Evolutionary conservation across 148 eudicot species (phyloP).

Genomic region (Cornus kousa): DNA sequence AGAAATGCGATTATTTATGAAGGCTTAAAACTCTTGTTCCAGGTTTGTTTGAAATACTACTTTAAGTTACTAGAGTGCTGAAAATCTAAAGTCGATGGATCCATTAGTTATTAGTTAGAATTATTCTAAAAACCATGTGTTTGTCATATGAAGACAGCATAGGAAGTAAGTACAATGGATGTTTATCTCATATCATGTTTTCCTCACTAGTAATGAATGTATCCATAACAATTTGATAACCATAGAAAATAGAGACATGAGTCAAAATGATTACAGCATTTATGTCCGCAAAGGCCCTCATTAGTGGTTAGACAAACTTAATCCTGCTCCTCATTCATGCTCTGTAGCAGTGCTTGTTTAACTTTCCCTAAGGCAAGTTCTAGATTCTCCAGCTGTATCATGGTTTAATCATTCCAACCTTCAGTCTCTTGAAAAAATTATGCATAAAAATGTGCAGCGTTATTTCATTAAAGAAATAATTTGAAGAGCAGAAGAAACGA

Average conservation of each 20-base stretch:
- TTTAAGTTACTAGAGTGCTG: background rate
- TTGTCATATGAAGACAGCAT: background rate
- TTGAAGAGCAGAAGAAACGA: background rate
- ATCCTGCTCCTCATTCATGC: slow-evolving; percentile 15
- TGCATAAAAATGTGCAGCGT: background rate
- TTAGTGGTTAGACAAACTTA: background rate
- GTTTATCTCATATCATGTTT: background rate
- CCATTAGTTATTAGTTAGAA: background rate
- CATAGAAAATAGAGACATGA: background rate
- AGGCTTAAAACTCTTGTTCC: background rate
- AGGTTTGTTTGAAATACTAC: background rate
- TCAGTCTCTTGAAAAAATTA: background rate
- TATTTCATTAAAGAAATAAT: background rate
- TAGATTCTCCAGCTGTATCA: slow-evolving; percentile 39
- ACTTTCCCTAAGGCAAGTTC: slow-evolving; percentile 38
- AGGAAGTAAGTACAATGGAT: background rate
- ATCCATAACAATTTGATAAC: too few relatives aligned
- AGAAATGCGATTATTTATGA: background rate
- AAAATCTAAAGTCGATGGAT: background rate
- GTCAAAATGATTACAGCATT: background rate
- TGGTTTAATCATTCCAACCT: background rate
- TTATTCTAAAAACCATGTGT: background rate
- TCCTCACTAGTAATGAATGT: background rate
- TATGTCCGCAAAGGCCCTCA: background rate
- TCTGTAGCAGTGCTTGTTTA: slow-evolving; percentile 28